These are phyloP conservation scores for Cercospora janseana DNA, from an alignment of 2,329 filamentous ascomycete species.

Conservation along the genomic window DNA sequence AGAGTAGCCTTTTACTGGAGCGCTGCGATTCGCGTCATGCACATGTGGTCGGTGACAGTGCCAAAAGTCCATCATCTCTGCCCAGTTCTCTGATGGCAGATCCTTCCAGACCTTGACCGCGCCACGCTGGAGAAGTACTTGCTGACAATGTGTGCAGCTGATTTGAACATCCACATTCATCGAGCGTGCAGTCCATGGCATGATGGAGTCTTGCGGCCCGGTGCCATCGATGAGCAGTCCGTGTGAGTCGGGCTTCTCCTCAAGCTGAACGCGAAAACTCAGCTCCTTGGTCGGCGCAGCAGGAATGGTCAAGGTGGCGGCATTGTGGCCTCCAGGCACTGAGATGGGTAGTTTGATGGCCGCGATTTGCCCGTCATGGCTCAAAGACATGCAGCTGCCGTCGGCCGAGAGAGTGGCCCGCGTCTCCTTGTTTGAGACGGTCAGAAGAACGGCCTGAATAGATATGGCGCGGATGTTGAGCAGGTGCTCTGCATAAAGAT, in stretches of 20 bases:
- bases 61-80: constrained; percentile 99
- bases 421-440: constrained; percentile 45
- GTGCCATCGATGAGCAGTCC: constrained; percentile 19
- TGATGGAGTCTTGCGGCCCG: constrained; percentile 37
- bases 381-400: constrained; percentile 45
- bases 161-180: constrained; percentile 33
- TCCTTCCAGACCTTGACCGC: constrained; percentile 73
- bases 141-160: constrained; percentile 32
- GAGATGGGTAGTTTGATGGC: constrained; percentile 49
- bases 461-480: constrained; percentile 61
- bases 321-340: constrained; percentile 41
- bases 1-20: constrained; percentile 71
- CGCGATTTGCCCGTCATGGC: constrained; percentile 47
- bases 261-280: constrained; percentile 55
- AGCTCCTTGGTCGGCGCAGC: constrained; percentile 49
- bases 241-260: constrained; percentile 36
- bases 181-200: constrained; percentile 46
- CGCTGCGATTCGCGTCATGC: constrained; percentile 39
- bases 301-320: constrained; percentile 52
- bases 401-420: constrained; percentile 47
- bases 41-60: constrained; percentile 90
- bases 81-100: constrained; percentile 94
- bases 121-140: constrained; percentile 29
- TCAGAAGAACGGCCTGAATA: constrained; percentile 54
- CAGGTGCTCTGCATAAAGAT: constrained; percentile 60